Base-by-base conservation (phyloP, 1,139 yeast genomes). In the Blastobotrys persicus region DNA sequence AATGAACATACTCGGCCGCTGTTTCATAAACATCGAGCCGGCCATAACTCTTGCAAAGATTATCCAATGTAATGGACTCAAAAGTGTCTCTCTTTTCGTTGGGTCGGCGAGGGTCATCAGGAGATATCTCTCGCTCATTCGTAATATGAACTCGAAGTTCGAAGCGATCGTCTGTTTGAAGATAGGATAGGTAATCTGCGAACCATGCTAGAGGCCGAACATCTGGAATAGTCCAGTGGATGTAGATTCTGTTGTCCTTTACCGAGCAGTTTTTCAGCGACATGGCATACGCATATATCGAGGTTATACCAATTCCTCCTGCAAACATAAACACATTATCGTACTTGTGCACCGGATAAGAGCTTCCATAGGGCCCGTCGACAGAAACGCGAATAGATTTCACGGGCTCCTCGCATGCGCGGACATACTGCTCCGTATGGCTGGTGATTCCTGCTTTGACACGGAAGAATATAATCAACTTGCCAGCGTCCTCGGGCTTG, bases 261-360 rank as follows among this genome's bases (percentile, higher is more conserved):
- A 20, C 28, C 49, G 13, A 39, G 46, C 31, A 31, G 52, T 47
- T 38, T 16, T 46, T 28, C 50, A 47, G 38, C 57, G 54, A 40
- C 11, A 16, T 35, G 11, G 63, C 57, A 46, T 63, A 62, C 2
- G 61, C 47, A 61, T 64, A 59, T 2, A 59, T 51, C 0, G 81
- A 80, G 1, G 91, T 83, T 51, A 84, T 71, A 59, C 91, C 92
- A 54, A 81, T 82, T 49, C 88, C 88, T 54, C 87, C 83, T 2
- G 81, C 78, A 49, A 82, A 57, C 50, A 82, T 70, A 3, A 80
- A 64, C 9, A 72, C 62, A 47, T 75, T 76, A 47, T 78, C 78
- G 61, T 74, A 81, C 51, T 74, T 73, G 46, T 72, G 70, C 47
- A 78, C 49, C 64, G 84, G 74, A 54, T 77, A 56, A 54, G 68